Evolutionary conservation across 2,329 filamentous ascomycete species (phyloP), one percentile per base, ranked within the genome.

Genomic region (Hypoxylon sp.): DNA sequence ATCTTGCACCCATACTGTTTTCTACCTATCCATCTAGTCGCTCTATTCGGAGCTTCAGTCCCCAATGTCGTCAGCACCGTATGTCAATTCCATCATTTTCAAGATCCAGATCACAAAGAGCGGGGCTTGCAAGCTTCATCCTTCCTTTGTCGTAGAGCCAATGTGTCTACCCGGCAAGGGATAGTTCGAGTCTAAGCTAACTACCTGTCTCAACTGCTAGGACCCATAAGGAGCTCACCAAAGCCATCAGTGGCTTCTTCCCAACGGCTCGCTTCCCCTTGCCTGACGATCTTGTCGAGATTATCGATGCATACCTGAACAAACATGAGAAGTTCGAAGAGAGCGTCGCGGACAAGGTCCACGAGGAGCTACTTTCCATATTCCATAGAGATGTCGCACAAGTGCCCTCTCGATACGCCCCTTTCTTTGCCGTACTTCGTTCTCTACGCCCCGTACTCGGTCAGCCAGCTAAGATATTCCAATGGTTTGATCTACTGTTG

Each of bases 401-500:
- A 32, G 81, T 82, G 22, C 79, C 85, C 2, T 75, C 83, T 52
- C 85, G 87, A 68, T 85, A 86, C 73, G 87, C 85, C 7, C 79
- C 87, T n/a, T 95, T 94, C 77, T 81, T 94, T 17, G 84, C 85
- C 51, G 83, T 91, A 47, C 78, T 94, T 57, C 84, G 86, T 48
- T 84, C 83, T 41, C 79, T 94, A 34, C 83, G 88, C 22, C 87
- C 89, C 2, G 84, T 84, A 10, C 82, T 95, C 56, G 84, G 83
- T 58, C 87, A 87, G 10, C 84, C 89, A 1, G 82, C 85, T 32
- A 85, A 89, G 57, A 77, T 92, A 56, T 78, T 89, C 57, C 84
- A 88, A 62, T 95, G 92, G 92, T 93, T 91, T 84, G 86, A 91
- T 47, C 79, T 85, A 65, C 80, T 89, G 13, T 76, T 88, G 47